Evolutionary conservation across 768 basidiomycete species (phyloP).

Genomic region (Rhodotorula sphaerocarpa): DNA sequence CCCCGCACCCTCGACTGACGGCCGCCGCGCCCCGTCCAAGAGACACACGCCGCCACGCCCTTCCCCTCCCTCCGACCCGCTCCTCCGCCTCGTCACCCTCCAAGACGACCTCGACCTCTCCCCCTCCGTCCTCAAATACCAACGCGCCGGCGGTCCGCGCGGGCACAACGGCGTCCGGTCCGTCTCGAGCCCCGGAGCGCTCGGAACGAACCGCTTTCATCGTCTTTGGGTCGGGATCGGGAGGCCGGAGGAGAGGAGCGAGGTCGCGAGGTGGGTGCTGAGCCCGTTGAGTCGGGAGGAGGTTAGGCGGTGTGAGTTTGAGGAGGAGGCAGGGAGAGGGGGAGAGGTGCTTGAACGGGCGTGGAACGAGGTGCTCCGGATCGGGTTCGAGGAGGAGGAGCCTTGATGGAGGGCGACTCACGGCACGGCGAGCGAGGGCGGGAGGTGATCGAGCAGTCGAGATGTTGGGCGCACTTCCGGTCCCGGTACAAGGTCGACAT

Average conservation of each 20-base stretch:
- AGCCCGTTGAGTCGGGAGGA: too few relatives aligned
- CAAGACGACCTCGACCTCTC: slow-evolving; percentile 29
- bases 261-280: too few relatives aligned
- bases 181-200: slow-evolving; percentile 1
- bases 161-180: slow-evolving; percentile 34
- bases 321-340: too few relatives aligned
- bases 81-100: slow-evolving; percentile 22
- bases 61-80: not conserved
- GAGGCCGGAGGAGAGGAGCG: slow-evolving; percentile 8
- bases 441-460: too few relatives aligned
- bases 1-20: not conserved
- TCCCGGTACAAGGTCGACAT: too few relatives aligned
- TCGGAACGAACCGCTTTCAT: slow-evolving; percentile 4
- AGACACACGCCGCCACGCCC: not conserved
- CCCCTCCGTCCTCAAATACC: not conserved
- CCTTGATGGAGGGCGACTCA: too few relatives aligned
- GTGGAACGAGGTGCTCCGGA: too few relatives aligned
- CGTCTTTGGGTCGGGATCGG: slow-evolving; percentile 30
- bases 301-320: too few relatives aligned
- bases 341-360: too few relatives aligned
- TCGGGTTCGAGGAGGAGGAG: too few relatives aligned
- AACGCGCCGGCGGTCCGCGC: slow-evolving; percentile 20
- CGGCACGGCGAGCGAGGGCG: too few relatives aligned
- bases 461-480: too few relatives aligned
- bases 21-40: not conserved